Conservation (phyloP, 768 basidiomycete species). For the Lentinula edodes region DNA sequence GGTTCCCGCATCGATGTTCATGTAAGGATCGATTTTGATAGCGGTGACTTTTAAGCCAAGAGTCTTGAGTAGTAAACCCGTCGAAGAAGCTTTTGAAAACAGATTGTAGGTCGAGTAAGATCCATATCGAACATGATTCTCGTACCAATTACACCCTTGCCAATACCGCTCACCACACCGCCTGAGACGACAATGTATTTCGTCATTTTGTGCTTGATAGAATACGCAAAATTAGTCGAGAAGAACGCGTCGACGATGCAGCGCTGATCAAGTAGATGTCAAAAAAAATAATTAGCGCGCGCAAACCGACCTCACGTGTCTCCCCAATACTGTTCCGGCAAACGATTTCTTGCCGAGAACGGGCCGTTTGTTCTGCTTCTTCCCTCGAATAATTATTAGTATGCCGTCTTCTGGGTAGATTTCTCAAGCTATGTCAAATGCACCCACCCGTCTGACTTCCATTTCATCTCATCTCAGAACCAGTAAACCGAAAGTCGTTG, state of each 20-base stretch:
- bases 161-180: slow-evolving; percentile 97
- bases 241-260: not conserved
- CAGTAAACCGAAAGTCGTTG: slow-evolving; percentile 39
- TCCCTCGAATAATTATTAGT: too few species aligned
- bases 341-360: not conserved
- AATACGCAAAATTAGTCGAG: not conserved
- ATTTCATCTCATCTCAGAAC: slow-evolving; percentile 12
- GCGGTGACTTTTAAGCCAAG: slow-evolving; percentile 95
- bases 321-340: not conserved
- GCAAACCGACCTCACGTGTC: not conserved
- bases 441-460: slow-evolving; percentile 19
- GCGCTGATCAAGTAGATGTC: not conserved
- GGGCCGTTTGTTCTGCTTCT: not conserved
- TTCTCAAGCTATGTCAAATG: slow-evolving; percentile 4
- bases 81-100: slow-evolving; percentile 75
- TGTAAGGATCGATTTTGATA: slow-evolving; percentile 99
- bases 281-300: not conserved
- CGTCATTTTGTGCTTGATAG: slow-evolving; percentile 49
- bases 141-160: slow-evolving; percentile 98
- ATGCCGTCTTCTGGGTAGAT: slow-evolving; percentile 16
- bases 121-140: slow-evolving; percentile 16
- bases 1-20: slow-evolving; percentile 99
- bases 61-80: slow-evolving; percentile 91
- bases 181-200: slow-evolving; percentile 97
- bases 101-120: slow-evolving; percentile 5